Base-by-base conservation (phyloP, 116 monocot species). In the Zostera marina region DNA sequence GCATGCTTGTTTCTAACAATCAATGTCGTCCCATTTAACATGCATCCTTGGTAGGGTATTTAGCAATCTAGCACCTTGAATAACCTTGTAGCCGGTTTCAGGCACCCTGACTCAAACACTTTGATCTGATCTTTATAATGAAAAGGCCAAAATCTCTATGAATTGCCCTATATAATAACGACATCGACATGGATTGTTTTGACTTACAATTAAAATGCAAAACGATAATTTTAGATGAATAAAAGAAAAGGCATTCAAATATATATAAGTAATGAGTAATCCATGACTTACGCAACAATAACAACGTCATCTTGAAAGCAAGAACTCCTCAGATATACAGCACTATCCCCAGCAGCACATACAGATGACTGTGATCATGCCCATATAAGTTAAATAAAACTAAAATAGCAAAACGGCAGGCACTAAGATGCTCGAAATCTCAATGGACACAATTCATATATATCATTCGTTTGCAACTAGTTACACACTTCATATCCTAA, bases 241-340 rank as follows among this genome's bases (percentile, higher is more conserved):
- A 19, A 48, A 10, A 11, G 15, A 48, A 48, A 48, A n/a, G 48
- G 6, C 19, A 8, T 15, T 7, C 8, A 48, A 48, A 48, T 54
- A 54, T 7, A 55, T 32, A 5, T 32, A 32, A 32, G 32, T 32
- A 32, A 25, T 13, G 11, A 4, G 26, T 22, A 23, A 24, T 13
- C 24, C 54, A 32, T 32, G 32, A 67, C 79, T 78, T 74, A 93
- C 93, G 88, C 93, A 15, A 93, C 93, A 49, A 93, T 73, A 40
- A 93, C 93, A 47, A 93, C 84, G 65, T 93, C 93, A 51, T 93
- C 88, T 0, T 75, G 77, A 53, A 81, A 93, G 63, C 55, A 48
- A 44, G 63, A 41, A 47, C 46, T 79, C 70, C 80, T 78, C 72
- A 88, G 76, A 43, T 81, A 84, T 24, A 58, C 72, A 8, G 72